phyloP scores from a whole-genome alignment of 495 filamentous ascomycete species.

The Neurospora sp. region DNA sequence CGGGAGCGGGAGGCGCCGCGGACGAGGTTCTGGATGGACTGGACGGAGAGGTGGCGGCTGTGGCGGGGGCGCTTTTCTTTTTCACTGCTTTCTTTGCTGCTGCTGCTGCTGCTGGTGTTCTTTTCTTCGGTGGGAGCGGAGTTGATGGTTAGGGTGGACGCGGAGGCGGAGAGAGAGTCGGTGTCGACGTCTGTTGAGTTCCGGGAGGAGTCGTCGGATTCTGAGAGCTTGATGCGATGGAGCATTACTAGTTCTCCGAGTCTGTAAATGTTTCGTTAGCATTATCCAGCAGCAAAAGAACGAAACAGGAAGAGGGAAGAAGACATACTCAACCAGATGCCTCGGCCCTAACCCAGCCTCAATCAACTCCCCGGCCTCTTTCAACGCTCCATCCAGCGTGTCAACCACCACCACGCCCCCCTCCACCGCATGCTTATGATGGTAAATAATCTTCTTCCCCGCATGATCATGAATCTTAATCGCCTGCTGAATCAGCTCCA shows the following conservation, averaged over 20 bases:
- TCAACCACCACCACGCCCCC: conserved; percentile 85
- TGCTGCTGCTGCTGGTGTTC: conserved; percentile 29
- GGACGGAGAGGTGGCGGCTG: background rate
- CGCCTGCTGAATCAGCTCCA: conserved; percentile 61
- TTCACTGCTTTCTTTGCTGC: background rate
- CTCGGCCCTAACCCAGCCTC: conserved; percentile 59
- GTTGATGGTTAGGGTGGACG: conserved; percentile 7
- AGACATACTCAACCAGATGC: conserved; percentile 62
- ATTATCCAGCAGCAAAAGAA: background rate
- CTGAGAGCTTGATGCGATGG: conserved; percentile 16
- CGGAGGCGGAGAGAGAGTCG: conserved; percentile 7
- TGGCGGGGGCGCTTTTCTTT: background rate
- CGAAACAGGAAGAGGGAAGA: background rate
- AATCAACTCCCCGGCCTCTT: conserved; percentile 84
- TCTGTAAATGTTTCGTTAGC: conserved; percentile 21
- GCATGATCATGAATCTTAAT: conserved; percentile 35
- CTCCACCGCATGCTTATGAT: conserved; percentile 32
- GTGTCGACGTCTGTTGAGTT: background rate
- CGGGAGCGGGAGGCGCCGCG: background rate
- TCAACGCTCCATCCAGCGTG: conserved; percentile 63
- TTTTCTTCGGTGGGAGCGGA: background rate
- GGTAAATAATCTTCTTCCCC: conserved; percentile 54
- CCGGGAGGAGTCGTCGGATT: conserved; percentile 1
- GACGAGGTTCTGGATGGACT: background rate
- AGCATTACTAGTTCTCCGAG: conserved; percentile 69